phyloP scores from a whole-genome alignment of 225 moss, liverwort and hornwort genomes.

The Sphagnum tenellum region DNA sequence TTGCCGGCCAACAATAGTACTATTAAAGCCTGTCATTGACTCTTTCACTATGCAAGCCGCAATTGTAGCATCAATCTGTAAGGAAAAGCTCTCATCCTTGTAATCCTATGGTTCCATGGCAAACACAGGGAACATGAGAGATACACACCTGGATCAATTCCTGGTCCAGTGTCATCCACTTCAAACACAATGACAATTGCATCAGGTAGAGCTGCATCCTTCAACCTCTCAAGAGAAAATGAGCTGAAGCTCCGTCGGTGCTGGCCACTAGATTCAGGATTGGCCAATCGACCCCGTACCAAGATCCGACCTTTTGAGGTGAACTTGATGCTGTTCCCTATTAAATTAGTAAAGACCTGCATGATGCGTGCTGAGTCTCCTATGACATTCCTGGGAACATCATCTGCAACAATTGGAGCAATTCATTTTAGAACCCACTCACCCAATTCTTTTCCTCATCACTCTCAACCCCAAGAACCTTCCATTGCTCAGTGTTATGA shows the following conservation, averaged over 20 bases:
- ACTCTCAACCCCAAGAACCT: too few relatives aligned
- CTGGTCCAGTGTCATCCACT: constrained; percentile 41
- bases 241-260: constrained; percentile 41
- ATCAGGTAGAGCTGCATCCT: constrained; percentile 20
- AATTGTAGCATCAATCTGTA: too few relatives aligned
- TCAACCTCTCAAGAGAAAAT: constrained; percentile 45
- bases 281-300: constrained; percentile 59
- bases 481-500: too few relatives aligned
- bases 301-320: constrained; percentile 60
- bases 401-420: constrained; percentile 26
- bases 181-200: constrained; percentile 56
- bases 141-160: constrained; percentile 59
- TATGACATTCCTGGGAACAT: constrained; percentile 48
- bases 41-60: too few relatives aligned
- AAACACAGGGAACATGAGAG: too few relatives aligned
- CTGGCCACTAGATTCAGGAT: constrained; percentile 14
- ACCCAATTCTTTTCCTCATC: too few relatives aligned
- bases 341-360: constrained; percentile 71
- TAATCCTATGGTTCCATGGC: too few relatives aligned
- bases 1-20: too few relatives aligned
- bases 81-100: too few relatives aligned
- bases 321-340: constrained; percentile 71
- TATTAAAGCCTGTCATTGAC: too few relatives aligned
- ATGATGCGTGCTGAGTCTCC: constrained; percentile 70
- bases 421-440: too few relatives aligned